These are phyloP conservation scores for Pichia sp. DNA, from an alignment of 1,139 yeast genomes.

Conservation along the genomic window DNA sequence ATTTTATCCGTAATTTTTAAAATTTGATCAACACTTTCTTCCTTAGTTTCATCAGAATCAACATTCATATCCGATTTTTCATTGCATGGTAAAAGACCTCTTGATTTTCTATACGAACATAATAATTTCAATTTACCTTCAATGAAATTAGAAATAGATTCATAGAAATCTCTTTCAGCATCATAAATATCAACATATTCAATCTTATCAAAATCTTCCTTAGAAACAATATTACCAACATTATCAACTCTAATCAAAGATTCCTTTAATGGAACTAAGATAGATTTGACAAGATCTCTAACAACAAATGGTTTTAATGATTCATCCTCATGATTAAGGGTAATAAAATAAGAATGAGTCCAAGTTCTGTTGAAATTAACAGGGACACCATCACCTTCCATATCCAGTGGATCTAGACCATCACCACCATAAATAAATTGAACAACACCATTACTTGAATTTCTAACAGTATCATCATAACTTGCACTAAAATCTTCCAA, in stretches of 20 bases:
- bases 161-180: conserved; percentile 79
- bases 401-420: conserved; percentile 95
- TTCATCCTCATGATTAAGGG: conserved; percentile 49
- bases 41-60: conserved; percentile 23
- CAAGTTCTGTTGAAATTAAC: conserved; percentile 92
- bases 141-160: conserved; percentile 63
- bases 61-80: conserved; percentile 40
- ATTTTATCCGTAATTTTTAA: conserved; percentile 60
- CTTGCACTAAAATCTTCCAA: conserved; percentile 91
- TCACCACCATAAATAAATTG: conserved; percentile 99
- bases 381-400: conserved; percentile 98
- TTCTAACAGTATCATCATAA: conserved; percentile 92
- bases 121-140: conserved; percentile 50
- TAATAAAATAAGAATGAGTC: conserved; percentile 81
- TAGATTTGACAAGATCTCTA: conserved; percentile 45
- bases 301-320: conserved; percentile 73
- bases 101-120: conserved; percentile 51
- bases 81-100: conserved; percentile 38
- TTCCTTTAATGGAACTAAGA: conserved; percentile 57
- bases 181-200: conserved; percentile 75
- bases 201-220: conserved; percentile 39
- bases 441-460: conserved; percentile 92
- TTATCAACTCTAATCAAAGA: conserved; percentile 65
- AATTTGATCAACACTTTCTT: conserved; percentile 63
- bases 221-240: conserved; percentile 50